phyloP scores from a whole-genome alignment of 352 stramenopile genomes.

The Pythium monospermum region DNA sequence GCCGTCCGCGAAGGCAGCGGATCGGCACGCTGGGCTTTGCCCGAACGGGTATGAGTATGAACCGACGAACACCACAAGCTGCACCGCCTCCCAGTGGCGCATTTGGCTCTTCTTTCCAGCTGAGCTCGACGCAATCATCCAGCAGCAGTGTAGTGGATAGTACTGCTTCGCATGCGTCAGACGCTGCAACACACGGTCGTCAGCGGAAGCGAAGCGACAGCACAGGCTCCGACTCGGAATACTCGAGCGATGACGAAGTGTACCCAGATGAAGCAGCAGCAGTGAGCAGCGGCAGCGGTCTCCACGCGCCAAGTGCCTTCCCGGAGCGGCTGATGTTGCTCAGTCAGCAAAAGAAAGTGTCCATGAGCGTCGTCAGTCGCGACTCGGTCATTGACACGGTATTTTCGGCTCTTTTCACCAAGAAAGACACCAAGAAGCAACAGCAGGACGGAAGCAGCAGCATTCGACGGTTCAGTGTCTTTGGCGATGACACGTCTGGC shows the following conservation, averaged over 20 bases:
- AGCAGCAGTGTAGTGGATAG: not conserved
- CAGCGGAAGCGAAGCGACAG: slow-evolving; percentile 46
- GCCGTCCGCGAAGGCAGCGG: slow-evolving; percentile 41
- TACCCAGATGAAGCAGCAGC: slow-evolving; percentile 42
- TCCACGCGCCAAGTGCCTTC: slow-evolving; percentile 67
- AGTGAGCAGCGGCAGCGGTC: no score
- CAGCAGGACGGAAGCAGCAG: no score
- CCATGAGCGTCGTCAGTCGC: slow-evolving; percentile 63
- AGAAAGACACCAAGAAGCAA: slow-evolving; percentile 21
- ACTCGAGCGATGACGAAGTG: slow-evolving; percentile 53
- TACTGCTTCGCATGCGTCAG: no score
- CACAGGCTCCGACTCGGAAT: slow-evolving; percentile 36
- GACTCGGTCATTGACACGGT: slow-evolving; percentile 82
- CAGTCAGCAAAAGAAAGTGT: slow-evolving; percentile 76
- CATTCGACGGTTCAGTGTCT: slow-evolving; percentile 40
- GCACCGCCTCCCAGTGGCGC: not conserved
- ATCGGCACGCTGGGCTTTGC: slow-evolving; percentile 46
- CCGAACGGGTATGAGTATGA: slow-evolving; percentile 15
- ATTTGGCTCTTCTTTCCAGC: slow-evolving; percentile 10
- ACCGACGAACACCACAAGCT: slow-evolving; percentile 2
- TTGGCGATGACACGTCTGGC: slow-evolving; percentile 60
- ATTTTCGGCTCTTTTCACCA: slow-evolving; percentile 65
- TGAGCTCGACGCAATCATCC: not conserved
- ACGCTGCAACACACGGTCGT: no score
- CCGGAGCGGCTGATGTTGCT: slow-evolving; percentile 66